These are phyloP conservation scores for Pascua guehoae DNA, from an alignment of 1,284 basidiomycete species.

Conservation along the genomic window DNA sequence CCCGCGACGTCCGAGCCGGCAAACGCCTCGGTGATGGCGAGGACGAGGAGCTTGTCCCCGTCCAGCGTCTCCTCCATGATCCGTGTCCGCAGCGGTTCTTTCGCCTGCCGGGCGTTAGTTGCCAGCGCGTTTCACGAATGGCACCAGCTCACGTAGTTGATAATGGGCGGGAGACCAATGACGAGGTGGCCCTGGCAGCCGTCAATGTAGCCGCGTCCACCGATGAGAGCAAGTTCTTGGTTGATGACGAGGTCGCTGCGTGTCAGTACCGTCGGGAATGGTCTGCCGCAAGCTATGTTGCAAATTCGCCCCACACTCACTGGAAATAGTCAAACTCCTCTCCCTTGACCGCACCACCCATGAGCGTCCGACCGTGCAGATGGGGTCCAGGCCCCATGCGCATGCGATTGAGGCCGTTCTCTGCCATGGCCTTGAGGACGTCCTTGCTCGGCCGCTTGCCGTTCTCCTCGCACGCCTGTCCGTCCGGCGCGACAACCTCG, in stretches of 20 bases:
- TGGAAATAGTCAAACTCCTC: slow-evolving; percentile 80
- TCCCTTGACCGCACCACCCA: slow-evolving; percentile 73
- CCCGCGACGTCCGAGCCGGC: slow-evolving; percentile 88
- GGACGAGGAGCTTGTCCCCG: slow-evolving; percentile 65
- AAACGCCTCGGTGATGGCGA: slow-evolving; percentile 87
- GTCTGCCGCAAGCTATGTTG: neutral
- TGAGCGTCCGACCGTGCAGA: slow-evolving; percentile 74
- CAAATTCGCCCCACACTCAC: slow-evolving; percentile 38
- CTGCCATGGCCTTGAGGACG: slow-evolving; percentile 47
- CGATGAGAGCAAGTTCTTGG: slow-evolving; percentile 76
- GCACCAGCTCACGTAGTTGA: slow-evolving; percentile 39
- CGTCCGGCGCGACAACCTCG: slow-evolving; percentile 54
- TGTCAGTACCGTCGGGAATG: neutral
- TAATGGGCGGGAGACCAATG: slow-evolving; percentile 60
- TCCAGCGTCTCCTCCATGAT: slow-evolving; percentile 76
- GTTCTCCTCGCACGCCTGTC: slow-evolving; percentile 67
- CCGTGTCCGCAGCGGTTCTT: slow-evolving; percentile 56
- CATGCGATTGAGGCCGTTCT: slow-evolving; percentile 82
- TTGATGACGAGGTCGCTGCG: slow-evolving; percentile 69
- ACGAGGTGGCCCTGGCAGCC: slow-evolving; percentile 21
- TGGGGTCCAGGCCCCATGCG: slow-evolving; percentile 75
- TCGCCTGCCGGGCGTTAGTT: slow-evolving; percentile 31
- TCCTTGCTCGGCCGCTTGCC: slow-evolving; percentile 61
- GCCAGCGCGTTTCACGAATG: too few species aligned
- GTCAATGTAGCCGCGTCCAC: slow-evolving; percentile 68